A percentile compares a stretch with the other conserved stretches of the same genome.
Evolutionary conservation across 2,329 filamentous ascomycete genomes (phyloP).

Genomic region (Colletotrichum liriopes): DNA sequence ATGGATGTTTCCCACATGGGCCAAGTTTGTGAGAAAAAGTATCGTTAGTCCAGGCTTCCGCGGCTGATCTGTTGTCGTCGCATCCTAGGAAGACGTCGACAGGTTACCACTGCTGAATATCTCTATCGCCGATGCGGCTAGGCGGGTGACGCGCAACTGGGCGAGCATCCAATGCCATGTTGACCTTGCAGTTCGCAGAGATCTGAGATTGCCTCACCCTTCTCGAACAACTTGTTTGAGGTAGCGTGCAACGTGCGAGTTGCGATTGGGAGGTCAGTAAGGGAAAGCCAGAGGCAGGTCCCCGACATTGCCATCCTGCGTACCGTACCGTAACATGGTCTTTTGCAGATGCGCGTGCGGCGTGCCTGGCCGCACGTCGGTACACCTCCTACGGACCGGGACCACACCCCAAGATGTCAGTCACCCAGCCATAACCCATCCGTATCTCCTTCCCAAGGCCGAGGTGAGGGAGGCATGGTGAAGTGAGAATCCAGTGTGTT

Average conservation of each 20-base stretch:
- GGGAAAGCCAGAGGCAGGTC: neutral
- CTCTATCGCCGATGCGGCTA: neutral
- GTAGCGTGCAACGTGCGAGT: neutral
- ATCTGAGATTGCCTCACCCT: neutral
- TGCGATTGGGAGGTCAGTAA: neutral
- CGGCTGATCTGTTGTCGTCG: conserved; percentile 20
- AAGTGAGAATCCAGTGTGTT: neutral
- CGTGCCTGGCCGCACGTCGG: neutral
- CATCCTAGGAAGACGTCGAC: conserved; percentile 19
- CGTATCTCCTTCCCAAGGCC: neutral
- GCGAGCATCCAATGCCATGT: conserved; percentile 5
- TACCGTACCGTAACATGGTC: neutral
- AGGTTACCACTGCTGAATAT: conserved; percentile 9
- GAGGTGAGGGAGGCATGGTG: neutral
- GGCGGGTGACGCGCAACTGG: neutral
- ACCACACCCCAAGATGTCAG: neutral
- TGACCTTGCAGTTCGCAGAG: neutral
- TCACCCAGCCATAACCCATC: neutral
- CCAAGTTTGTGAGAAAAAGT: neutral
- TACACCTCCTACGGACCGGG: neutral
- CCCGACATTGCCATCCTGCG: neutral
- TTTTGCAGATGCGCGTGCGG: conserved; percentile 3
- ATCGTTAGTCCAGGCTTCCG: conserved; percentile 1
- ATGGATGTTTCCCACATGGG: conserved; percentile 1
- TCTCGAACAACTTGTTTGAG: neutral